Evolutionary conservation across 495 filamentous ascomycete genomes (phyloP), one percentile per base, ranked within the genome.

Genomic region (Elaphomyces granulatus): DNA sequence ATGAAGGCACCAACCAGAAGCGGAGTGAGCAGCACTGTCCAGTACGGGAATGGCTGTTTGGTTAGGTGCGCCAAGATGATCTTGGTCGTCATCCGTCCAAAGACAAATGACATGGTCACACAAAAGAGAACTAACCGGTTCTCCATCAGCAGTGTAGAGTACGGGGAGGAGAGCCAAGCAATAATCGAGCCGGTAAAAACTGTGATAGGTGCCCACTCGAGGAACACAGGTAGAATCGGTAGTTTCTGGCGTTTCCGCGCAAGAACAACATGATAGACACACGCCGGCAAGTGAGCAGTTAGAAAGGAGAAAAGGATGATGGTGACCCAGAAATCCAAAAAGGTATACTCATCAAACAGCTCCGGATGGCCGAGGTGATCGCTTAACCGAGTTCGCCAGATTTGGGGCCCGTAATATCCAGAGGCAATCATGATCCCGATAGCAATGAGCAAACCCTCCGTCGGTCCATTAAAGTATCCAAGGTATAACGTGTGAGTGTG

Each of bases 71-170:
- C 88, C 12, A 99, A 75, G 54, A 99, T 96, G 59, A 96, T 96
- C 67, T 95, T 96, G 37, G 90, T 99, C 2, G 92, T 96, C 87
- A 99, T 93, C 41, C 90, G 83, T n/a, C 90, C 90, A 55, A 96
- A 96, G 42, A 96, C 90, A 45, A 96, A 87, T 17, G 81, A 82
- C 71, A 96, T 84, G 37, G 82, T 87, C 34, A 90, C 66, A 66
- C 90, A 95, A 59, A 94, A 94, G 8, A 96, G 72, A 4, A 93
- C 78, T 2, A 99, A 71, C 46, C 82, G 79, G 61, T 95, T 94
- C 28, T 90, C 75, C 9, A 58, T 55, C 50, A 92, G 64, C 14
- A 96, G 55, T 2, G 73, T 77, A 18, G 85, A 90, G 61, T 94
- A 71, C 1, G 87, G 86, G 6, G 80, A 87, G 49, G 80, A 86